Evolutionary conservation across 2,329 filamentous ascomycete species (phyloP).

Genomic region (Alternaria arbusti): DNA sequence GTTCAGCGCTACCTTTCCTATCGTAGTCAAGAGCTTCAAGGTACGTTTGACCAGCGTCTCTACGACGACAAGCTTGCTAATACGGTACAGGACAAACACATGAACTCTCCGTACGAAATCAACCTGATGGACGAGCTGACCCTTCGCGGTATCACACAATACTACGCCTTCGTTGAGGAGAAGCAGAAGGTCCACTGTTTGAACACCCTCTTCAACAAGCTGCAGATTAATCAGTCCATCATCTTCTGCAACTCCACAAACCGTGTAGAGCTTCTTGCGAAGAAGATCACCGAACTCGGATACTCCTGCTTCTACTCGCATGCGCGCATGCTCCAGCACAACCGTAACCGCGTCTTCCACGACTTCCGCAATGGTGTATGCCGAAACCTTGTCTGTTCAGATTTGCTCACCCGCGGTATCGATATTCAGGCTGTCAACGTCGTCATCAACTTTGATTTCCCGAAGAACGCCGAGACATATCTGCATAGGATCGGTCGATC

Average conservation of each 20-base stretch:
- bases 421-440: conserved; percentile 99
- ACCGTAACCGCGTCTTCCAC: conserved; percentile 97
- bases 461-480: conserved; percentile 99
- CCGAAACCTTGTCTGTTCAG: conserved; percentile 97
- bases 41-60: conserved; percentile 32
- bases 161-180: conserved; percentile 99
- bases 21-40: conserved; percentile 96
- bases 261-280: conserved; percentile 93
- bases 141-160: conserved; percentile 96
- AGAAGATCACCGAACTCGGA: conserved; percentile 98
- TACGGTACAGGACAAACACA: conserved; percentile 79
- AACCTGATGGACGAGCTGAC: conserved; percentile 99
- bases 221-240: conserved; percentile 99
- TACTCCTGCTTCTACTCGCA: conserved; percentile 99
- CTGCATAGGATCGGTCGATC: conserved; percentile 98
- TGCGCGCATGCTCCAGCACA: conserved; percentile 95
- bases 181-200: conserved; percentile 99
- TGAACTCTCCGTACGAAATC: conserved; percentile 95
- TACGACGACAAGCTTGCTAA: conserved; percentile 10
- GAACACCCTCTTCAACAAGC: conserved; percentile 97
- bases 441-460: conserved; percentile 99
- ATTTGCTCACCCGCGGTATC: conserved; percentile 96
- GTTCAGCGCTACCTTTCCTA: conserved; percentile 95
- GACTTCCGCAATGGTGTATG: conserved; percentile 98
- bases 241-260: conserved; percentile 99